Evolutionary conservation across 2,329 filamentous ascomycete genomes (phyloP), one percentile per base, ranked within the genome.

Genomic region (Colletotrichum orbiculare): DNA sequence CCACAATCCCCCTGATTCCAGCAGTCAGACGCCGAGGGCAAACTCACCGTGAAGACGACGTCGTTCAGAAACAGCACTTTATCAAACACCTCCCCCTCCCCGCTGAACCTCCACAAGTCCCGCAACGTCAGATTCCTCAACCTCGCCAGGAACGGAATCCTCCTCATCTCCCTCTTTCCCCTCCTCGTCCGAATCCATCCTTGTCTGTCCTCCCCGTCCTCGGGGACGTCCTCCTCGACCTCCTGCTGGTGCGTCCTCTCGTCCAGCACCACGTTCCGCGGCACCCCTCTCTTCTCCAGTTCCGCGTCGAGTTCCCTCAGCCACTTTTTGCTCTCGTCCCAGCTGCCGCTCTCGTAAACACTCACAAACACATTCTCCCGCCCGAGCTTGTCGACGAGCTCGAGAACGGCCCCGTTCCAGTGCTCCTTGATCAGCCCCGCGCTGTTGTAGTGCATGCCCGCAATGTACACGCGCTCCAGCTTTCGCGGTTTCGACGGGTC

Each of bases 391-490:
- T 83, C 77, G 6, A 85, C 82, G 17, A 93, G 77, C 2, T 83
- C 78, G 7, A 90, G 64, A 3, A 93, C 78, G 0, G 87, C 87
- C 6, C 81, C 75, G 67, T 83, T 88, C 90, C 90, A 93, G 69
- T 89, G 83, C 6, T 79, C 78, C 8, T 85, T 82, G 2, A 93
- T 80, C 33, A 91, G 78, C 2, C 74, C 73, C 64, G 85, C 90
- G 67, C 87, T 87, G 71, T 91, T 92, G 83, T 89, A 91, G 71
- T 91, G 89, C 72, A 90, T 87, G 66, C 86, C 87, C 5, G 89
- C 87, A 66, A 93, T 91, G 77, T 87, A 93, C 67, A 93, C 83
- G 67, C 79, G 77, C 71, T 80, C 76, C 52, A 67, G 69, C 25
- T 69, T 72, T 48, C 73, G 72, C 9, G 67, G 68, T 12, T 60